Conservation (phyloP, 2,329 filamentous ascomycete species). For the Penicillium frequentans region DNA sequence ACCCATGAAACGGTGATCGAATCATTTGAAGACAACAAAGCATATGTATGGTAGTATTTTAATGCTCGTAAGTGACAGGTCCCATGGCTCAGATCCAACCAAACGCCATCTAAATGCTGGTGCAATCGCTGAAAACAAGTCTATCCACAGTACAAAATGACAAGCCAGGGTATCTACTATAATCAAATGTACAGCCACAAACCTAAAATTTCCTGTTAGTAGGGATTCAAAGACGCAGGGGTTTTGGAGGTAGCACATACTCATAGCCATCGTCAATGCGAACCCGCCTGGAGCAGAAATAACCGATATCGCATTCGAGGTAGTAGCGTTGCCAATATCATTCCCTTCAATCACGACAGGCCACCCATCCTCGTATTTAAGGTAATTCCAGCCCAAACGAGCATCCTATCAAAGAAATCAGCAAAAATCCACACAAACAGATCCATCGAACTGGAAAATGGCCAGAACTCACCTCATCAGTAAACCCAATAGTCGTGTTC, state of each 20-base stretch:
- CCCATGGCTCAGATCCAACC: neutral
- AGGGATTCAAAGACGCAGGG: neutral
- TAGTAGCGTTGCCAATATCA: neutral
- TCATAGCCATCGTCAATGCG: conserved; percentile 4
- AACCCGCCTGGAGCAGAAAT: conserved; percentile 6
- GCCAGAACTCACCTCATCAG: conserved; percentile 22
- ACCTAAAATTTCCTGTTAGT: conserved; percentile 5
- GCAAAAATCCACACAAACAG: neutral
- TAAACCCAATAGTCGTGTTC: conserved; percentile 34
- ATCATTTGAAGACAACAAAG: neutral
- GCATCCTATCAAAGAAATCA: conserved; percentile 34
- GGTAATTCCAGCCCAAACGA: conserved; percentile 37
- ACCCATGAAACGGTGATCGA: conserved; percentile 14
- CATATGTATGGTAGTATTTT: neutral
- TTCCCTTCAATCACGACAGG: conserved; percentile 23
- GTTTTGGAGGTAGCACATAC: conserved; percentile 3
- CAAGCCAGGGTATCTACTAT: neutral
- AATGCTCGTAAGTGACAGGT: neutral
- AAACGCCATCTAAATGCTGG: neutral
- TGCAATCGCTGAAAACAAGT: neutral
- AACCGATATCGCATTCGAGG: neutral
- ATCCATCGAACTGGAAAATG: too few species aligned
- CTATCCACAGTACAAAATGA: neutral
- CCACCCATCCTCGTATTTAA: conserved; percentile 41
- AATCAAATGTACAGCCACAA: conserved; percentile 17